Evolutionary conservation across 495 filamentous ascomycete genomes (phyloP), one percentile per base, ranked within the genome.

Genomic region (Aspergillus carlsbadensis): DNA sequence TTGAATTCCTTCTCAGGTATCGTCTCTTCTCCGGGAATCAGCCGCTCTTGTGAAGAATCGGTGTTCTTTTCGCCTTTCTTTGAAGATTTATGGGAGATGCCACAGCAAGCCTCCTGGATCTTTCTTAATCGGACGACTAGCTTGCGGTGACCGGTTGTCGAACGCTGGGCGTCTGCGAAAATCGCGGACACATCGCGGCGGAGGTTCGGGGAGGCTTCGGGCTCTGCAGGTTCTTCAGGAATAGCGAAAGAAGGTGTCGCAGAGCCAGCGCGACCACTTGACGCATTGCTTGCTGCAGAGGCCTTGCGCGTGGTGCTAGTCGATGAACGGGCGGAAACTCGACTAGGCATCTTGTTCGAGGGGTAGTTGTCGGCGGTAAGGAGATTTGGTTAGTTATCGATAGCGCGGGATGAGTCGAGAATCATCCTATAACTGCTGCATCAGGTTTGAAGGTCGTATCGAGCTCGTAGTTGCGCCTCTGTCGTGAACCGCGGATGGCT

Each of bases 1-100:
- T 91, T 94, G 73, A 98, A 98, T 51, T 94, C 87, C 37, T 85
- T 80, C 67, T 96, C 93, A 8, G 86, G 84, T 58, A 90, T 84
- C 2, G 85, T 86, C 59, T 82, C 79, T 24, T 73, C 77, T 5
- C 62, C 60, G 1, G 74, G 70, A 40, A 78, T 61, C 62, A 80
- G 75, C 22, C 65, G 52, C 31, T 76, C 68, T 78, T 68, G 37
- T 58, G 60, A 7, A 6, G 67, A 56, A 43, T 72, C 67, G 14
- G 68, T 54, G 29, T 53, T 50, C 41, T 74, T 71, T 5, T 55
- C 61, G 52, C 77, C 71, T 58, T 79, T 80, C 29, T 78, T 79
- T 7, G 67, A 71, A 17, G 71, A 69, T 52, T 79, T 78, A 51
- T 74, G 77, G 6, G 78, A 82, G 58, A 93, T 90, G 58, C 88